These are phyloP conservation scores for Boletus vermiculosoides DNA, from an alignment of 768 basidiomycete species.

Conservation along the genomic window DNA sequence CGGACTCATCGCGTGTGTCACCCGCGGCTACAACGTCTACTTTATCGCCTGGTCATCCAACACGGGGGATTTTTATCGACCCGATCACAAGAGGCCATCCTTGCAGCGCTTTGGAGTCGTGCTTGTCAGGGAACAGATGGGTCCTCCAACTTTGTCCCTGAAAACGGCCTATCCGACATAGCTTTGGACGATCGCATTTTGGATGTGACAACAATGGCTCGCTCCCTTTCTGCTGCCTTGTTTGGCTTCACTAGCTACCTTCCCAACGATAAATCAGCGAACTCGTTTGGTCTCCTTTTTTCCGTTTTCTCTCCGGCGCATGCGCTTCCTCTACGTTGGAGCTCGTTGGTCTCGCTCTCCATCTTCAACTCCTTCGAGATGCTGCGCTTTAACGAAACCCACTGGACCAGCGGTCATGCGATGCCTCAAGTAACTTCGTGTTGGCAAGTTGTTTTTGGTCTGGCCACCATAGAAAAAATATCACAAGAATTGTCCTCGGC, in stretches of 20 bases:
- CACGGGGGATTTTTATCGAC: conserved; percentile 26
- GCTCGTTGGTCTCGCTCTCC: conserved; percentile 40
- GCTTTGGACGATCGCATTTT: not conserved
- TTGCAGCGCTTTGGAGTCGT: conserved; percentile 38
- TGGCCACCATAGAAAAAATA: conserved; percentile 39
- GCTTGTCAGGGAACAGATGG: conserved; percentile 7
- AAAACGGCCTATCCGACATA: not conserved
- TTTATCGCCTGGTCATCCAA: conserved; percentile 41
- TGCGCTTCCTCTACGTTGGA: conserved; percentile 41
- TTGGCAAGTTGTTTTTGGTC: conserved; percentile 45
- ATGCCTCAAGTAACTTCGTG: conserved; percentile 8
- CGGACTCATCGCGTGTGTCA: conserved; percentile 34
- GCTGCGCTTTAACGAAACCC: not conserved
- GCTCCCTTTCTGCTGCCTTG: conserved; percentile 12
- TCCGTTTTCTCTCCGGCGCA: conserved; percentile 31
- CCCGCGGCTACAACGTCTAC: conserved; percentile 37
- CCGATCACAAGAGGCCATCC: conserved; percentile 33
- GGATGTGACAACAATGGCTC: conserved; percentile 15
- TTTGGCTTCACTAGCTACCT: not conserved
- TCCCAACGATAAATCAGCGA: not conserved
- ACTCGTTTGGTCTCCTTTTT: conserved; percentile 4
- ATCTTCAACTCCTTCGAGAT: conserved; percentile 21
- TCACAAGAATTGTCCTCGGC: conserved; percentile 7
- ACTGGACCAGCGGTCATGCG: not conserved
- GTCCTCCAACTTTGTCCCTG: not conserved